These are phyloP conservation scores for Euphorbia corollata DNA, from an alignment of 441 rosid genomes.

Conservation along the genomic window DNA sequence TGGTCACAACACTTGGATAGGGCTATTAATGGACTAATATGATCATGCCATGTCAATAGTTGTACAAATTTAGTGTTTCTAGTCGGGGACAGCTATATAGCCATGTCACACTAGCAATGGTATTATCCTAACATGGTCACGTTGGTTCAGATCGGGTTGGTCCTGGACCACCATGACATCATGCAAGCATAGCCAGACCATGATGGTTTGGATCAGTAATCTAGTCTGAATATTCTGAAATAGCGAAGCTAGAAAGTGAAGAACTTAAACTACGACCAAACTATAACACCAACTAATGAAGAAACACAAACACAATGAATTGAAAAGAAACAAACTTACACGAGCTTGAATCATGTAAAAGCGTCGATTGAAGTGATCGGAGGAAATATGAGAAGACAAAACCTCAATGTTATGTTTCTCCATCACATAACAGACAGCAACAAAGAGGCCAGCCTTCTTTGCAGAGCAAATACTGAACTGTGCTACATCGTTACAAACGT, in stretches of 20 bases:
- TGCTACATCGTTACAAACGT: constrained; percentile 56
- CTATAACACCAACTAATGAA: background rate
- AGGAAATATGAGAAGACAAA: constrained; percentile 47
- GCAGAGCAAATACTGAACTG: constrained; percentile 49
- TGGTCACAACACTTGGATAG: background rate
- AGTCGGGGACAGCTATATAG: no score
- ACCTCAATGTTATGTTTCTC: constrained; percentile 64
- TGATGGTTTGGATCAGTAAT: background rate
- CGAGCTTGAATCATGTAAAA: constrained; percentile 65
- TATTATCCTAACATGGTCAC: no score
- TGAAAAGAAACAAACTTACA: constrained; percentile 29
- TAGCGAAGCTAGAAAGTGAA: background rate
- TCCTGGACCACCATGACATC: no score
- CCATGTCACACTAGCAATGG: no score
- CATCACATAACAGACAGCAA: constrained; percentile 44
- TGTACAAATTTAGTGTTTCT: background rate
- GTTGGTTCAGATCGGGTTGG: no score
- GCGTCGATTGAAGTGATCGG: constrained; percentile 28
- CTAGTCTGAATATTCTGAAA: background rate
- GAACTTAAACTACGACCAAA: background rate
- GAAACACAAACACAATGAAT: background rate
- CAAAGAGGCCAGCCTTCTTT: constrained; percentile 43
- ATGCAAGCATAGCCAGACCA: no score
- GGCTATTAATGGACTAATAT: no score
- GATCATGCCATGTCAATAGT: background rate